Evolutionary conservation across 768 basidiomycete species (phyloP), one percentile per base, ranked within the genome.

Genomic region (Calocybe cyanea): DNA sequence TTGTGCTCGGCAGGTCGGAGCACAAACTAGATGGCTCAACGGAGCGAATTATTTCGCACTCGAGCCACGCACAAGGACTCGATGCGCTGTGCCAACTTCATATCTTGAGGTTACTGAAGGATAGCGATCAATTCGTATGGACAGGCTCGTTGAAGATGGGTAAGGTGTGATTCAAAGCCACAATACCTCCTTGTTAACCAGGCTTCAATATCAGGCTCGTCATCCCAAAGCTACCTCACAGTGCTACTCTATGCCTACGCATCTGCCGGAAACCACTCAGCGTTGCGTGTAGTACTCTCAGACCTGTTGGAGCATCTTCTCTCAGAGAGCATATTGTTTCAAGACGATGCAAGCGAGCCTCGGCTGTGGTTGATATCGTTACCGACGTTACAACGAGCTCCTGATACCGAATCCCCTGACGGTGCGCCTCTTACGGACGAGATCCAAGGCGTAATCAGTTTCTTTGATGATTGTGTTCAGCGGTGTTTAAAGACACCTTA

Each of bases 401-500:
- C 55, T 11, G 59, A 63, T 20, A 64, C 69, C 1, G 61, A 72
- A 48, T 63, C 77, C 2, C 78, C 78, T 1, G 80, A 85, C 46
- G 77, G 73, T 3, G 64, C 73, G 0, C 59, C 68, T 4, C 66
- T 85, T 17, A 70, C 67, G 1, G 78, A 78, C 36, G 87, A 86
- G 64, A 67, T 69, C 9, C 72, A 74, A 5, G 69, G 71, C 34
- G 77, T 84, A 20, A 66, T 86, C 14, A 47, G 63, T 0, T 92
- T 96, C 66, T 55, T 96, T 9, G 94, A 97, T 52, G 91, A 93
- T 41, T 95, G 92, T 57, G 72, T 87, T 2, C 83, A 86, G 46
- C 75, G 89, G 14, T 92, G 85, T 54, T 59, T 85, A 51, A 91
- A 87, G 63, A 86, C 85, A 2, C 89, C 92, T 0, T 88, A 92